Evolutionary conservation across 441 rosid genomes (phyloP).

Genomic region (Aquilaria agallochum): DNA sequence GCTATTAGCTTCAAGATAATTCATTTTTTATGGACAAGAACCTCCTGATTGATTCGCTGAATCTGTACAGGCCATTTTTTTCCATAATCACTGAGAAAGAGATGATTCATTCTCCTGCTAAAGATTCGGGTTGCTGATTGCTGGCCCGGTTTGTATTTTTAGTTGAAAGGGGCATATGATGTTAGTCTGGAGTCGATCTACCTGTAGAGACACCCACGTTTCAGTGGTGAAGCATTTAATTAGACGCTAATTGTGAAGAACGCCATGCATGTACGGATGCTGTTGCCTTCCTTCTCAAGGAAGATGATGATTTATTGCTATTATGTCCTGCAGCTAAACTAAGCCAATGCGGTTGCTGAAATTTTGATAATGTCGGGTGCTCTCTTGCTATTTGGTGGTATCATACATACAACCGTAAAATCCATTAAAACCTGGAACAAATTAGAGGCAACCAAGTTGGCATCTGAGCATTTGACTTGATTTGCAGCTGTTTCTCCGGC

Average conservation of each 20-base stretch:
- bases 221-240: conserved; percentile 13
- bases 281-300: conserved; percentile 20
- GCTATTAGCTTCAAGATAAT: conserved; percentile 24
- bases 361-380: too few species aligned
- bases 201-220: conserved; percentile 13
- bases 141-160: conserved; percentile 13
- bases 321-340: too few species aligned
- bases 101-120: conserved; percentile 40
- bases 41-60: conserved; percentile 31
- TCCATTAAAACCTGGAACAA: too few species aligned
- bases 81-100: conserved; percentile 18
- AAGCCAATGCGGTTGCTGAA: too few species aligned
- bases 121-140: conserved; percentile 32
- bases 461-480: too few species aligned
- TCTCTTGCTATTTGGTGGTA: too few species aligned
- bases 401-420: too few species aligned
- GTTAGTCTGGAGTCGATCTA: conserved; percentile 8
- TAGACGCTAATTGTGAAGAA: conserved; percentile 11
- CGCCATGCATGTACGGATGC: conserved; percentile 13
- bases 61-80: conserved; percentile 41
- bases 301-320: too few species aligned
- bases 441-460: too few species aligned
- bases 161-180: conserved; percentile 11
- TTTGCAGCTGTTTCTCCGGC: too few species aligned
- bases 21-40: conserved; percentile 19